A percentile compares a stretch with the other conserved stretches of the same genome.
phyloP scores from a whole-genome alignment of 257 asterid genomes.

The Solanum paucissectum region DNA sequence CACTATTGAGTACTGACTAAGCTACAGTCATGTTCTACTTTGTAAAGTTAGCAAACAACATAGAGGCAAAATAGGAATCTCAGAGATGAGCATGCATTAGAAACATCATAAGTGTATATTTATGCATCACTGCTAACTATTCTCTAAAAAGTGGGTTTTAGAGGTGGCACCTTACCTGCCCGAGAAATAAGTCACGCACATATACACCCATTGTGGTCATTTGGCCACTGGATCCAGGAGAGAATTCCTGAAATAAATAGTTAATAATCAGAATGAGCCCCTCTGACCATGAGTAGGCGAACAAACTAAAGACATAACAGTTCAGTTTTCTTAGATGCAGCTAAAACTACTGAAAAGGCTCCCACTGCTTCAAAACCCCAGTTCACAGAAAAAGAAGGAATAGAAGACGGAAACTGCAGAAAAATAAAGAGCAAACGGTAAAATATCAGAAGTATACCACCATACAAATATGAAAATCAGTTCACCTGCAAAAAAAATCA shows the following conservation, averaged over 20 bases:
- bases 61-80: background rate
- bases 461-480: conserved; percentile 33
- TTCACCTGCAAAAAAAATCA: conserved; percentile 55
- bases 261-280: conserved; percentile 2
- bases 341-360: background rate
- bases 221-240: conserved; percentile 85
- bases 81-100: background rate
- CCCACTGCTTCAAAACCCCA: background rate
- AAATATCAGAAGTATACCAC: conserved; percentile 9
- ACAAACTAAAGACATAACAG: background rate
- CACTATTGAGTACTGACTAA: background rate
- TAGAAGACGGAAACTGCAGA: background rate
- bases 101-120: background rate
- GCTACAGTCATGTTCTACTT: background rate
- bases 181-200: conserved; percentile 88
- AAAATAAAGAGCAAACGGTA: conserved; percentile 4
- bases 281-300: background rate
- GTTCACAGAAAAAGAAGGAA: background rate
- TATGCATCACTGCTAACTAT: background rate
- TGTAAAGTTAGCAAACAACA: background rate
- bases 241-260: conserved; percentile 57
- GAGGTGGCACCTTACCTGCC: conserved; percentile 60
- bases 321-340: background rate
- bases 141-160: background rate
- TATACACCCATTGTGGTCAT: conserved; percentile 93